A percentile compares a stretch with the other conserved stretches of the same genome.
Conservation (phyloP, 2,329 filamentous ascomycete species). For the Curvularia spicifera region DNA sequence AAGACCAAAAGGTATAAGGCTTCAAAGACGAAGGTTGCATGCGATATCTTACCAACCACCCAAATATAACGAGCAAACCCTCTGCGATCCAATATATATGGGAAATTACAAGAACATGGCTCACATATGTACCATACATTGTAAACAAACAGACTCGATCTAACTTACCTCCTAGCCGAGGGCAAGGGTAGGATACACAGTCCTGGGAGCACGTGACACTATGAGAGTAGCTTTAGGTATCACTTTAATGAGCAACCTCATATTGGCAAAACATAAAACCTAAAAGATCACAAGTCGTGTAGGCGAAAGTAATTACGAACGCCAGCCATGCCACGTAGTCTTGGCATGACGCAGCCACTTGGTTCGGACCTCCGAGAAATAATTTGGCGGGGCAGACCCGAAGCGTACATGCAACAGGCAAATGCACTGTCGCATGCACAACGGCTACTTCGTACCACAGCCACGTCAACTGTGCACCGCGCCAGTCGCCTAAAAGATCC, state of each 20-base stretch:
- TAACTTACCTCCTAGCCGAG: neutral
- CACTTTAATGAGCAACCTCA: neutral
- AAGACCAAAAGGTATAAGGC: too few relatives aligned
- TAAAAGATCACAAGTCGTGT: neutral
- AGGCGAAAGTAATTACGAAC: neutral
- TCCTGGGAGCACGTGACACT: neutral
- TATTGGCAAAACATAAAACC: neutral
- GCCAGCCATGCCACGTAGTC: neutral
- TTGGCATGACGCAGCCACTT: slow-evolving; percentile 18
- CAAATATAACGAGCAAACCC: too few relatives aligned
- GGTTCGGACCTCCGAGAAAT: slow-evolving; percentile 15
- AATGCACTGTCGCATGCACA: slow-evolving; percentile 1
- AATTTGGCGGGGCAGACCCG: slow-evolving; percentile 9
- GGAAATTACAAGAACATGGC: neutral
- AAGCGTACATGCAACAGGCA: neutral
- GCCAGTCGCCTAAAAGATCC: neutral
- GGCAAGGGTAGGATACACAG: neutral
- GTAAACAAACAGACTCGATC: neutral
- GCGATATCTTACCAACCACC: too few relatives aligned
- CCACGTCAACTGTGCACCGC: slow-evolving; percentile 5
- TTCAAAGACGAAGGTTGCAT: too few relatives aligned
- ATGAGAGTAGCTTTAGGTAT: neutral
- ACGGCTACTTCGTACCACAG: slow-evolving; percentile 2
- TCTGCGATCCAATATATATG: neutral
- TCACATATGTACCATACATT: neutral